Conservation (phyloP, 768 basidiomycete species). For the Termitomyces sp. region DNA sequence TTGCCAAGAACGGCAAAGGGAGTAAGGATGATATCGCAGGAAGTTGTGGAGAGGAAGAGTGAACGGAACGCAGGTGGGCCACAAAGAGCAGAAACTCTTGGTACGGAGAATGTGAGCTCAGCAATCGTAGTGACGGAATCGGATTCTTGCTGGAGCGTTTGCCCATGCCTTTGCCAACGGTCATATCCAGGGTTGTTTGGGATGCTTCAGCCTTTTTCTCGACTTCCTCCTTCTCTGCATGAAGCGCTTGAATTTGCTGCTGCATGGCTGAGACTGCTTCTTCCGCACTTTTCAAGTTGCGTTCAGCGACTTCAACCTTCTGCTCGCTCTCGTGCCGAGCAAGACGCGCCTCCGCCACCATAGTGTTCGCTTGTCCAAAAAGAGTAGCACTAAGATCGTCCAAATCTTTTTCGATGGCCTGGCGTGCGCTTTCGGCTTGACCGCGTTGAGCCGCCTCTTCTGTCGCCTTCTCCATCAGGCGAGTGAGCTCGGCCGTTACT, state of each 20-base stretch:
- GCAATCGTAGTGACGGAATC: slow-evolving; percentile 38
- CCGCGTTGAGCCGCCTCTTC: slow-evolving; percentile 91
- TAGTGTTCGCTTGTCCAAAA: slow-evolving; percentile 91
- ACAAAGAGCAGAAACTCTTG: slow-evolving; percentile 79
- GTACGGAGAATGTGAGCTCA: slow-evolving; percentile 73
- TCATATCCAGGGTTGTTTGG: slow-evolving; percentile 57
- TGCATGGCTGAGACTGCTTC: slow-evolving; percentile 85
- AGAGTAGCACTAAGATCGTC: slow-evolving; percentile 90
- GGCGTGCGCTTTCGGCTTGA: slow-evolving; percentile 81
- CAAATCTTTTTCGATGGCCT: slow-evolving; percentile 87
- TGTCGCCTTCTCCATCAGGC: slow-evolving; percentile 92
- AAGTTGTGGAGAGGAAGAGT: slow-evolving; percentile 53
- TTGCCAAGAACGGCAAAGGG: slow-evolving; percentile 71
- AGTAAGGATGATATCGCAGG: slow-evolving; percentile 75
- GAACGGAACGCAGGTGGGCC: slow-evolving; percentile 68
- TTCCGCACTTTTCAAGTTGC: slow-evolving; percentile 77
- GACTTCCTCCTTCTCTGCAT: slow-evolving; percentile 60
- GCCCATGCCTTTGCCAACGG: slow-evolving; percentile 69
- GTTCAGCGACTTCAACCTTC: slow-evolving; percentile 74
- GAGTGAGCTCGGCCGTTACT: slow-evolving; percentile 87
- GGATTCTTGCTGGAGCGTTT: slow-evolving; percentile 27
- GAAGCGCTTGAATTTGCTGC: slow-evolving; percentile 73
- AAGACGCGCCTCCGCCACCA: slow-evolving; percentile 94
- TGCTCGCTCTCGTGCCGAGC: slow-evolving; percentile 62
- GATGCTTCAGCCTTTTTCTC: slow-evolving; percentile 52